These are phyloP conservation scores for Luvunga scandens DNA, from an alignment of 345 rosid genomes.

Conservation along the genomic window DNA sequence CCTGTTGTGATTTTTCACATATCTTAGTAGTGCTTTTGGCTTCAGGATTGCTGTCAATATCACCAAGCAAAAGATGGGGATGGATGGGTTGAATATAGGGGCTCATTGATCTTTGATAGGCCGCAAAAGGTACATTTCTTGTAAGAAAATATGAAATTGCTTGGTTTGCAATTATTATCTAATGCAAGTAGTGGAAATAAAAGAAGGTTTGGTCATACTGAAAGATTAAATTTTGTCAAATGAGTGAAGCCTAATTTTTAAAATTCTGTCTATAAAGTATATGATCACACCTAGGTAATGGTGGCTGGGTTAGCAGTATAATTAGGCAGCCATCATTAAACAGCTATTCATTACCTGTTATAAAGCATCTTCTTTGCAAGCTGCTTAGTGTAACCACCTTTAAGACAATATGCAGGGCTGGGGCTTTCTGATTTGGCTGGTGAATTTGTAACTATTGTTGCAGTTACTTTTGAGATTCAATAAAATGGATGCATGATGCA, in stretches of 20 bases:
- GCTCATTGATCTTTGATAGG: constrained; percentile 76
- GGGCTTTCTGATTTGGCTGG: background rate
- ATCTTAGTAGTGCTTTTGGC: constrained; percentile 11
- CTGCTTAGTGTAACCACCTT: no score
- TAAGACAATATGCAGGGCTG: background rate
- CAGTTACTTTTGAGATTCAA: background rate
- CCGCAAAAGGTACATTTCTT: constrained; percentile 62
- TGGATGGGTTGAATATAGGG: constrained; percentile 98
- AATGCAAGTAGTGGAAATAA: background rate
- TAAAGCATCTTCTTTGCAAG: background rate
- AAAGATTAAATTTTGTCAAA: background rate
- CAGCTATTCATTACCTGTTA: background rate
- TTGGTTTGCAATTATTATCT: background rate
- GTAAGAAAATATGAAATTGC: background rate
- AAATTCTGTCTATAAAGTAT: background rate
- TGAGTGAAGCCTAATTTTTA: no score
- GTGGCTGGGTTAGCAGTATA: background rate
- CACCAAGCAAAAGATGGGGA: constrained; percentile 99
- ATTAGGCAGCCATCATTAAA: background rate
- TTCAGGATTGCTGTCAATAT: constrained; percentile 91
- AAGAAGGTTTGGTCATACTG: background rate
- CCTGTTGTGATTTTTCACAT: constrained; percentile 13
- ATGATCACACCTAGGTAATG: background rate
- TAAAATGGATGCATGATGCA: background rate
- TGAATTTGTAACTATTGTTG: background rate